Evolutionary conservation across 371 early-diverging fungal species (phyloP), one percentile per base, ranked within the genome.

Genomic region (Apophysomyces variabilis): DNA sequence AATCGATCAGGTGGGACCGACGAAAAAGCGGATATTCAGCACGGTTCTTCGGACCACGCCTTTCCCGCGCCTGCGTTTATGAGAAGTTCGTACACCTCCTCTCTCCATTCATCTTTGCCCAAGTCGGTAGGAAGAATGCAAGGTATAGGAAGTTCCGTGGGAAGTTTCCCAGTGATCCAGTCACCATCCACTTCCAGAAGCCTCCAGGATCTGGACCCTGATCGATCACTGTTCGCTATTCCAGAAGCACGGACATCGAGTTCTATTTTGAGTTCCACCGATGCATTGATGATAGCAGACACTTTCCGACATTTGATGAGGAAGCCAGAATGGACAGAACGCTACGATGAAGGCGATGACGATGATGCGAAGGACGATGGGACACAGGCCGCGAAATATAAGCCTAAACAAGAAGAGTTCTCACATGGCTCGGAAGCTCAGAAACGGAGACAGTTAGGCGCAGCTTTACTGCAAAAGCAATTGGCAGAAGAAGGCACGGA

Each of bases 321-420:
- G 61, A 83, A 83, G 62, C 84, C 84, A 13, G 81, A 80, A 41
- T 83, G 84, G 84, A 78, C 73, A 46, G 83, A 79, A 56, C 67
- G 67, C 39, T 57, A 69, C 7, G 75, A 77, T 32, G 69, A 74
- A 44, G 67, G 69, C 44, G 68, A 69, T 14, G 68, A 67, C 11
- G 50, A 62, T 41, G 61, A 63, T 21, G 61, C 63, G 32, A 65
- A 62, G 18, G 46, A 54, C 6, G 61, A 69, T 8, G 58, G 32
- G 32, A 26, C 32, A 26, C 32, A 26, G 32, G 45, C 18, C 62
- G 50, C 36, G 58, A 13, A 41, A 41, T 1, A 11, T 41, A 41
- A 41, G 41, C 41, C 0, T 41, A 41, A 41, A 41, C 43, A 11
- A 58, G 39, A 13, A n/a, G 46, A 16, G 18, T 46, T 50, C 21